phyloP scores from a whole-genome alignment of 2,329 filamentous ascomycete species.

The Rutstroemia sp. region DNA sequence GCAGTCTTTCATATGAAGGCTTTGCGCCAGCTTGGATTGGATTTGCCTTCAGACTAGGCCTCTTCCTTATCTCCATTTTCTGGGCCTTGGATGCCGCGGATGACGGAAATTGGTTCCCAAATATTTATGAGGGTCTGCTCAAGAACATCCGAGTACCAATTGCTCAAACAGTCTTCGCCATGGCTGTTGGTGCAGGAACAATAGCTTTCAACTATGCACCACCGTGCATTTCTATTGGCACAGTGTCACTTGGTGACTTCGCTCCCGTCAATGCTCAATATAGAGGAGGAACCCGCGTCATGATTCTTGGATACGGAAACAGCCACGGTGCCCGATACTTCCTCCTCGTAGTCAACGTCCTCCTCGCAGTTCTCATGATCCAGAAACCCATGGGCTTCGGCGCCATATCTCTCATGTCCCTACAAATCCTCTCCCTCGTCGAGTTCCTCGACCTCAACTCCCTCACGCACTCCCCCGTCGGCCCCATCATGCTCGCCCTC shows the following conservation, averaged over 20 bases:
- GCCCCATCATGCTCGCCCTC: slow-evolving; percentile 76
- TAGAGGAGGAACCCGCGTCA: slow-evolving; percentile 49
- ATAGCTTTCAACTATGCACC: slow-evolving; percentile 81
- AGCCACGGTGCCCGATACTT: slow-evolving; percentile 88
- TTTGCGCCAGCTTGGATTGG: slow-evolving; percentile 80
- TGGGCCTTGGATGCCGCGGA: slow-evolving; percentile 89
- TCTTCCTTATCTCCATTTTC: slow-evolving; percentile 71
- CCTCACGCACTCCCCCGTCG: slow-evolving; percentile 63
- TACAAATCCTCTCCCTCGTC: slow-evolving; percentile 78
- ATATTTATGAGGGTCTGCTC: slow-evolving; percentile 48
- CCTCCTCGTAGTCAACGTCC: slow-evolving; percentile 71
- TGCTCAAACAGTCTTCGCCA: slow-evolving; percentile 71
- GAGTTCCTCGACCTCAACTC: slow-evolving; percentile 55
- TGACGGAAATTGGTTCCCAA: slow-evolving; percentile 71
- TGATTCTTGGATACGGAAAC: slow-evolving; percentile 86
- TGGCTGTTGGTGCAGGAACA: slow-evolving; percentile 77
- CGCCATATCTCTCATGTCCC: slow-evolving; percentile 71
- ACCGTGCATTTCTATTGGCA: slow-evolving; percentile 70
- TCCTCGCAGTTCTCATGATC: slow-evolving; percentile 68
- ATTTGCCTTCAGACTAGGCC: slow-evolving; percentile 65
- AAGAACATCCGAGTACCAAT: slow-evolving; percentile 70
- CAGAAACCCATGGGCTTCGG: slow-evolving; percentile 94
- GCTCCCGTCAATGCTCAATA: slow-evolving; percentile 17
- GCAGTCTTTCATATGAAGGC: slow-evolving; percentile 83
- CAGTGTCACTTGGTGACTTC: slow-evolving; percentile 23